Percentiles rank a stretch among this genome's conserved stretches.
Evolutionary conservation across 768 basidiomycete genomes (phyloP).

Genomic region (Auricularia sp.): DNA sequence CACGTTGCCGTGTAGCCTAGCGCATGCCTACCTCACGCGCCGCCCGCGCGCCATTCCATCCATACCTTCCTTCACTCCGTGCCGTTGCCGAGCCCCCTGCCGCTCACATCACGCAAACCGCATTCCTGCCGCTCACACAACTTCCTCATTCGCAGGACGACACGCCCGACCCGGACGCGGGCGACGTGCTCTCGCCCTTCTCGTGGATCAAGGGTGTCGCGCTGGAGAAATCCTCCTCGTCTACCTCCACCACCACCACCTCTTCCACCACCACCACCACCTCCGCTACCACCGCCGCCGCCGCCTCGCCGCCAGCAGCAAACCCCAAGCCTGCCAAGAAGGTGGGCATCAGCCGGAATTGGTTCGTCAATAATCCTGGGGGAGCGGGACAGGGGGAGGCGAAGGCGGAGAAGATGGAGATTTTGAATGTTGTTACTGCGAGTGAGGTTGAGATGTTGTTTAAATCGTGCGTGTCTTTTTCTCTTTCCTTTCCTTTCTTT

Average conservation of each 20-base stretch:
- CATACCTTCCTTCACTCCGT: not conserved
- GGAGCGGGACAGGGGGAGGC: not conserved
- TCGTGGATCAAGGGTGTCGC: not conserved
- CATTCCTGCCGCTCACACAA: not conserved
- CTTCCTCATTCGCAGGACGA: not conserved
- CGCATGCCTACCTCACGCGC: too few relatives aligned
- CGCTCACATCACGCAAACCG: not conserved
- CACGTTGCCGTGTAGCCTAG: too few relatives aligned
- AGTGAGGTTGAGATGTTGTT: conserved; percentile 44
- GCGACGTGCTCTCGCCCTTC: not conserved
- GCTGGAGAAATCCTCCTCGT: not conserved
- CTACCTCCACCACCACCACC: too few relatives aligned
- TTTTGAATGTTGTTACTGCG: conserved; percentile 37
- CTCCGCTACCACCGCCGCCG: too few relatives aligned
- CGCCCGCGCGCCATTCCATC: not conserved
- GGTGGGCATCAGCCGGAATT: too few relatives aligned
- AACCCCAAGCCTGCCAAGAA: too few relatives aligned
- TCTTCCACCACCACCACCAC: too few relatives aligned
- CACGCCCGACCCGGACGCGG: not conserved
- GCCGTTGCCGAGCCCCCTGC: not conserved
- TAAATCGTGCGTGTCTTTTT: conserved; percentile 29
- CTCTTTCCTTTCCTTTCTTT: too few relatives aligned
- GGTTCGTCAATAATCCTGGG: not conserved
- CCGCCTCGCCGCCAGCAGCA: too few relatives aligned
- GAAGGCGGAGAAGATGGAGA: conserved; percentile 25